Base-by-base conservation (phyloP, 768 basidiomycete species). In the Lyophyllum atratum region DNA sequence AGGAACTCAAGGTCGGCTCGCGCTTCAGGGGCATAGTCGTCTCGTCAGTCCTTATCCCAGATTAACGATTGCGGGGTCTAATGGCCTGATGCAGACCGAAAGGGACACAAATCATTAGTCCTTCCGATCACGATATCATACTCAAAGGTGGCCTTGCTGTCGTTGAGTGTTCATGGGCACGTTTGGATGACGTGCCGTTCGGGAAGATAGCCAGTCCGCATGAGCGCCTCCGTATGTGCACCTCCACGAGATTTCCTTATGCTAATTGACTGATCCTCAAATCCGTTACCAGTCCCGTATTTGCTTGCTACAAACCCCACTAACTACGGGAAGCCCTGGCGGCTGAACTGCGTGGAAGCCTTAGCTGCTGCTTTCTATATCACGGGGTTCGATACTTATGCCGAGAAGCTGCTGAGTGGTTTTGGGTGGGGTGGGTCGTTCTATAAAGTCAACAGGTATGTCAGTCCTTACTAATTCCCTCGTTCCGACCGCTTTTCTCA, bases 91-190 rank as follows among this genome's bases (percentile, higher is more conserved):
- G 14, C 66, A 95, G 94, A 31, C 96, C 96, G 2, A 92, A 93
- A 67, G 96, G 87, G 0, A 89, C 80, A 26, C 80, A 84, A 62
- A 76, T 90, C 22, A 80, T 98, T 21, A 90, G 86, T 45, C 94
- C 93, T 0, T 81, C 87, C 1, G 97, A 99, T 67, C 82, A 85
- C n/a, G 86, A 89, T 4, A 84, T 95, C 55, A 77, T 98, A 9
- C 75, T 82, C 0, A 76, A 80, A 44, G 76, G 77, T 31, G 97
- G 97, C 0, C 74, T 98, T 5, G 97, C 96, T 0, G 97, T 99
- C n/a, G 93, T 99, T 2, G 97, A 99, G 69, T 98, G 96, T 70
- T 96, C 93, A 3, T 99, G 97, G 97, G 96, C 97, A 1, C 84
- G 95, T 21, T 73, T 98, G 8, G 93, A 93, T 45, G 97, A 98